phyloP scores from a whole-genome alignment of 768 basidiomycete species.

The Auricularia heimuer region DNA sequence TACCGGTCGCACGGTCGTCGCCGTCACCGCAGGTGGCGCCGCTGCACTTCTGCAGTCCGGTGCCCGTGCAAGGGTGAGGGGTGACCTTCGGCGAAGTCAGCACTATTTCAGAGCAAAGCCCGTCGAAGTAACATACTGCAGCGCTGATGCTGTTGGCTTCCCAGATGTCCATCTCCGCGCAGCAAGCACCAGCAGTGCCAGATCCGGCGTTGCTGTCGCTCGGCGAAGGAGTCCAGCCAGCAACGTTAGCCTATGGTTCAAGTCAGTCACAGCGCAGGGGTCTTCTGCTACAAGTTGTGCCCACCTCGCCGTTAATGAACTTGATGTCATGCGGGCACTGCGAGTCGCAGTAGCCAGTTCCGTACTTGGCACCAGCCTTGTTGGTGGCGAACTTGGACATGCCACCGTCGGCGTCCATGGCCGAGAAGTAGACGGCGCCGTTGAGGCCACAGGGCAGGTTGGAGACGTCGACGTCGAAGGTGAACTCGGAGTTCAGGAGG shows the following conservation, averaged over 20 bases:
- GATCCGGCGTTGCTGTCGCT: slow-evolving; percentile 36
- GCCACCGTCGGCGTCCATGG: slow-evolving; percentile 53
- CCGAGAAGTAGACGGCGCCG: slow-evolving; percentile 49
- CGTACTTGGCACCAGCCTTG: slow-evolving; percentile 51
- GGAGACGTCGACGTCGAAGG: slow-evolving; percentile 51
- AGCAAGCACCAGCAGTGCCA: slow-evolving; percentile 41
- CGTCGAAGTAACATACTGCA: slow-evolving; percentile 15
- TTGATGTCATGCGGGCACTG: slow-evolving; percentile 52
- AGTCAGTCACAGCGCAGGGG: background rate
- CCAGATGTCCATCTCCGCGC: slow-evolving; percentile 51
- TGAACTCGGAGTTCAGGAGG: slow-evolving; percentile 46
- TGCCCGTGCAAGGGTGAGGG: slow-evolving; percentile 38
- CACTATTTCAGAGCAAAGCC: too few relatives aligned
- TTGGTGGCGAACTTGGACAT: slow-evolving; percentile 37
- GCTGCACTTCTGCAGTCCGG: slow-evolving; percentile 33
- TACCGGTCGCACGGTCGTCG: slow-evolving; percentile 29
- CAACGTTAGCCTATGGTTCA: slow-evolving; percentile 33
- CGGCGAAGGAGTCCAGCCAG: slow-evolving; percentile 29
- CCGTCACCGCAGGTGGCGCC: slow-evolving; percentile 31
- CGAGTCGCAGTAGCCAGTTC: slow-evolving; percentile 56
- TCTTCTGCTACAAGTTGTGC: slow-evolving; percentile 9
- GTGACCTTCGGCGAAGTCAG: slow-evolving; percentile 21
- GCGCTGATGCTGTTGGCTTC: slow-evolving; percentile 43
- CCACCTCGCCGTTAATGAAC: slow-evolving; percentile 41
- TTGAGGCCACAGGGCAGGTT: slow-evolving; percentile 50